These are phyloP conservation scores for Aotearoamyces nothofagi DNA, from an alignment of 2,329 filamentous ascomycete genomes.

Conservation along the genomic window DNA sequence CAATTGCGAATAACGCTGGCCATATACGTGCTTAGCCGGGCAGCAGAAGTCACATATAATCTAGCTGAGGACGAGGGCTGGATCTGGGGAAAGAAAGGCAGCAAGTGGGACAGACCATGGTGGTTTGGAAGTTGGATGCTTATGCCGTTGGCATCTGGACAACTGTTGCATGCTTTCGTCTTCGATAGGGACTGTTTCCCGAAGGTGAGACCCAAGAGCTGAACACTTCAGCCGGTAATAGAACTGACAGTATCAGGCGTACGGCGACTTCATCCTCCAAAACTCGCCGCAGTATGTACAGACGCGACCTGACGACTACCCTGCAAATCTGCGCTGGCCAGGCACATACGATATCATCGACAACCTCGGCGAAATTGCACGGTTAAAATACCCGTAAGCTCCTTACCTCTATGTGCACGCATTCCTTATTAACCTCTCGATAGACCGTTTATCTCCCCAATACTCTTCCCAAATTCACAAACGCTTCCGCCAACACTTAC, in stretches of 20 bases:
- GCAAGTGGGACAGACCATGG: slow-evolving; percentile 51
- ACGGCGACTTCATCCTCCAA: slow-evolving; percentile 50
- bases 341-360: slow-evolving; percentile 62
- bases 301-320: slow-evolving; percentile 50
- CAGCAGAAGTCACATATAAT: slow-evolving; percentile 80
- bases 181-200: slow-evolving; percentile 67
- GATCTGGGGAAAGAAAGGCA: slow-evolving; percentile 41
- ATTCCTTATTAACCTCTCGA: slow-evolving; percentile 9
- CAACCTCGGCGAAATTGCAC: slow-evolving; percentile 66
- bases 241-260: slow-evolving; percentile 19
- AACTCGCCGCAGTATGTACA: slow-evolving; percentile 72
- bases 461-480: slow-evolving; percentile 62
- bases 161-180: slow-evolving; percentile 60
- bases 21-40: slow-evolving; percentile 68
- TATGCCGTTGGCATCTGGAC: slow-evolving; percentile 61
- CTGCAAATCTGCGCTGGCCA: slow-evolving; percentile 58
- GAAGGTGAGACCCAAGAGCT: slow-evolving; percentile 31
- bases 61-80: slow-evolving; percentile 59
- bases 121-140: slow-evolving; percentile 79
- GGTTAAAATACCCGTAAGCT: slow-evolving; percentile 67
- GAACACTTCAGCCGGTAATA: slow-evolving; percentile 18
- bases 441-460: slow-evolving; percentile 68
- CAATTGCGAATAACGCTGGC: slow-evolving; percentile 66
- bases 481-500: slow-evolving; percentile 51
- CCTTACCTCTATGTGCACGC: slow-evolving; percentile 1